Conservation (phyloP, 176 grass and related monocot genomes). For the Zea mays region Zm-B73-REFERENCE-NAM-5.0 NC_050097.1:203407501-203408000, state of each 20-base stretch:
- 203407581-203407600: conserved; percentile 91
- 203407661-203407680: conserved; percentile 94
- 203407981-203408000: conserved; percentile 47
- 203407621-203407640: conserved; percentile 89
- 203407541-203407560: conserved; percentile 85
- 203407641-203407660: conserved; percentile 72
- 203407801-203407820: background rate
- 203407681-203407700: conserved; percentile 90
- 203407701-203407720: conserved; percentile 86
- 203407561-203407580: conserved; percentile 87
- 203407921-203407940: conserved; percentile 99
- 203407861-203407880: conserved; percentile 90
- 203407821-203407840: conserved; percentile 9
- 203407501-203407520: conserved; percentile 79
- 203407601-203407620: conserved; percentile 96
- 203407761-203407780: conserved; percentile 94
- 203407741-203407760: conserved; percentile 76
- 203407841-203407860: background rate
- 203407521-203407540: conserved; percentile 93
- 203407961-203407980: conserved; percentile 99
- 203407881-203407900: conserved; percentile 97
- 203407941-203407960: conserved; percentile 93
- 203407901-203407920: conserved; percentile 96
- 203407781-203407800: conserved; percentile 95
- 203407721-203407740: conserved; percentile 98